Percentiles rank a stretch among this genome's conserved stretches.
Conservation (phyloP, 1,139 yeast species). For the Hansenula sp. region DNA sequence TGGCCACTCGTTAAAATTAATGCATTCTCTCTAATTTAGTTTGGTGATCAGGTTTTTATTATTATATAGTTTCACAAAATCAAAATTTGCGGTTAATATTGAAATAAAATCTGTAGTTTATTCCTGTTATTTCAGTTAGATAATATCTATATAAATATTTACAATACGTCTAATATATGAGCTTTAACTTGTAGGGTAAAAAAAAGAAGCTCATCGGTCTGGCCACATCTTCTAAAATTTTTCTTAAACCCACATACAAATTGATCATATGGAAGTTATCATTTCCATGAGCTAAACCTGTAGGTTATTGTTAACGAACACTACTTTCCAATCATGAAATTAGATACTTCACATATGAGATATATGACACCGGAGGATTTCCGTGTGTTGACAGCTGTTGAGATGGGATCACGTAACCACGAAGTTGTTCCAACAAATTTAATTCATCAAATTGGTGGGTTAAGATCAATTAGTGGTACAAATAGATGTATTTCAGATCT, state of each 20-base stretch:
- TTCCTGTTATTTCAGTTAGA: too few relatives aligned
- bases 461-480: slow-evolving; percentile 74
- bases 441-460: slow-evolving; percentile 76
- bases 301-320: too few relatives aligned
- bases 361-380: slow-evolving; percentile 89
- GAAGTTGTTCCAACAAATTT: slow-evolving; percentile 89
- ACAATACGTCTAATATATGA: too few relatives aligned
- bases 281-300: too few relatives aligned
- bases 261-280: too few relatives aligned
- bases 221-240: too few relatives aligned
- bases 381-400: slow-evolving; percentile 84
- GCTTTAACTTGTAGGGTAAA: too few relatives aligned
- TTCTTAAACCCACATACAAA: too few relatives aligned
- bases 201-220: too few relatives aligned
- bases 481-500: slow-evolving; percentile 77
- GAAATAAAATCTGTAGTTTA: too few relatives aligned
- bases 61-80: slow-evolving; percentile 1
- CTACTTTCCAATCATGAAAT: slow-evolving; percentile 62
- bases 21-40: slow-evolving; percentile 2
- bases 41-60: slow-evolving; percentile 1
- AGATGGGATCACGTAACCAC: slow-evolving; percentile 87
- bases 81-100: neutral
- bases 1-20: slow-evolving; percentile 84
- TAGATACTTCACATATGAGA: slow-evolving; percentile 91
- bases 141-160: too few relatives aligned